phyloP scores from a whole-genome alignment of 164 flowering plant species.

The Malania oleifera region DNA sequence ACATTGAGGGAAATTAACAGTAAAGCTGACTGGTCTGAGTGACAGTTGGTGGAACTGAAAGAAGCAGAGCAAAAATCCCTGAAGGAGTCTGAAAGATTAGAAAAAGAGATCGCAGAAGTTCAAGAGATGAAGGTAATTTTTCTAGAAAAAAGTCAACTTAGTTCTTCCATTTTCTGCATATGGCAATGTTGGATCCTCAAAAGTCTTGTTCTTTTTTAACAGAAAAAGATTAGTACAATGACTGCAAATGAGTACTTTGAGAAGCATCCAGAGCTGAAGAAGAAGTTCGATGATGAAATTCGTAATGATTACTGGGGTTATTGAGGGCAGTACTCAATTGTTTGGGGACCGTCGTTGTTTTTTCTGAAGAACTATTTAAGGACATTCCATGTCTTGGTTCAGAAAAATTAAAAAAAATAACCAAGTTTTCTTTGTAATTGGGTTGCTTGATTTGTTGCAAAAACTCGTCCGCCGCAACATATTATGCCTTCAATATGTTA shows the following conservation, averaged over 20 bases:
- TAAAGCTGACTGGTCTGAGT: constrained; percentile 5
- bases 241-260: constrained; percentile 90
- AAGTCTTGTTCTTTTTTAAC: constrained; percentile 14
- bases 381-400: no score
- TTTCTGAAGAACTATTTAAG: no score
- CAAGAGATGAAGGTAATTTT: constrained; percentile 88
- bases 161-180: neutral
- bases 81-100: constrained; percentile 83
- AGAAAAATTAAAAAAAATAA: no score
- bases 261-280: constrained; percentile 89
- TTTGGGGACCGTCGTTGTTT: no score
- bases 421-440: no score
- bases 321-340: no score
- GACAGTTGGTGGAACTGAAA: constrained; percentile 81
- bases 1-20: neutral
- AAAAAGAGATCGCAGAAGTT: constrained; percentile 84
- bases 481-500: no score
- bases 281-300: constrained; percentile 94
- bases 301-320: constrained; percentile 96
- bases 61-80: constrained; percentile 81
- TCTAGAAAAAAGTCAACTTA: neutral
- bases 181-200: constrained; percentile 1
- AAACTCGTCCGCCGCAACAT: no score
- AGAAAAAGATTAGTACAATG: constrained; percentile 89
- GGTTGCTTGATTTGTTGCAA: no score